These are phyloP conservation scores for Amanita polypyramis DNA, from an alignment of 768 basidiomycete genomes.

Conservation along the genomic window DNA sequence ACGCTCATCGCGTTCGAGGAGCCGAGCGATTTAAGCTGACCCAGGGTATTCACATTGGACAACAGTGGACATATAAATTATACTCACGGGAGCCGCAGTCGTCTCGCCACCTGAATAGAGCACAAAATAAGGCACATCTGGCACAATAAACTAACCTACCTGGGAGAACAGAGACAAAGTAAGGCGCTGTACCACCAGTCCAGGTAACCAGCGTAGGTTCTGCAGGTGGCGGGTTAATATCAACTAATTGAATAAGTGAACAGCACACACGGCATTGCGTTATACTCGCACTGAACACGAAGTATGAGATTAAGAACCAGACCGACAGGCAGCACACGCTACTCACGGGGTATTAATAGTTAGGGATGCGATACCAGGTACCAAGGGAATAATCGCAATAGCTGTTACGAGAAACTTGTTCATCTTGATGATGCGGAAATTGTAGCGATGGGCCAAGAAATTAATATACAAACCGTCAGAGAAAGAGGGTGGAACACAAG, in stretches of 20 bases:
- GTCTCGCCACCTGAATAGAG: conserved; percentile 38
- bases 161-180: conserved; percentile 50
- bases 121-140: background rate
- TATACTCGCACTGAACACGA: conserved; percentile 14
- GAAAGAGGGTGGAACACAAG: background rate
- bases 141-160: conserved; percentile 24
- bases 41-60: conserved; percentile 10
- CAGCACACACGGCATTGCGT: conserved; percentile 40
- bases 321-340: background rate
- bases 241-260: background rate
- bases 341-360: conserved; percentile 61
- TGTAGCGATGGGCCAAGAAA: conserved; percentile 9
- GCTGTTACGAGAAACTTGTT: conserved; percentile 30
- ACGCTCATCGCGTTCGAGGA: conserved; percentile 26
- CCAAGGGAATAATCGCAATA: conserved; percentile 25
- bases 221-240: conserved; percentile 15
- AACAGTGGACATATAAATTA: conserved; percentile 1
- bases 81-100: conserved; percentile 34
- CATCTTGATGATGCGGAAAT: conserved; percentile 8
- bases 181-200: conserved; percentile 42
- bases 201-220: conserved; percentile 53
- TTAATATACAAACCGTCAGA: conserved; percentile 1
- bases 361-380: conserved; percentile 28
- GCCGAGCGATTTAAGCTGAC: conserved; percentile 46
- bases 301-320: background rate